Conservation (phyloP, 768 basidiomycete genomes). For the Calocybe indica region DNA sequence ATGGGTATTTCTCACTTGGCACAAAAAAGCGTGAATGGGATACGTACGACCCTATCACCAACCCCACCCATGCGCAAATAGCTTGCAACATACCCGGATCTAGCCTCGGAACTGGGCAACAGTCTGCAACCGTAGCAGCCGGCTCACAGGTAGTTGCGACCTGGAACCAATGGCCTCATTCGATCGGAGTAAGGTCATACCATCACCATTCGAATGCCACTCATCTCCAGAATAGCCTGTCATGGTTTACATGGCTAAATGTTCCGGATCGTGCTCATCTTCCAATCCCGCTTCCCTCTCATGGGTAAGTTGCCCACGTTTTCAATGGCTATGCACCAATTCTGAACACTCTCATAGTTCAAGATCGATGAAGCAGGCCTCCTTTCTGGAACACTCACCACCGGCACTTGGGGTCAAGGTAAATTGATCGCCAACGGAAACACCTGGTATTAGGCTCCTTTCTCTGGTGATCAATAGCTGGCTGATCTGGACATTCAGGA, state of each 20-base stretch:
- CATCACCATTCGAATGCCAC: neutral
- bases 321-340: neutral
- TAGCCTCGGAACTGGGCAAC: constrained; percentile 29
- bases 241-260: constrained; percentile 40
- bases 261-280: constrained; percentile 33
- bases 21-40: neutral
- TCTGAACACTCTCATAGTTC: constrained; percentile 22
- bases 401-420: constrained; percentile 37
- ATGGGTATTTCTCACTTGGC: neutral
- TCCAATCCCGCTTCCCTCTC: constrained; percentile 29
- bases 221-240: constrained; percentile 11
- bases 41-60: constrained; percentile 34
- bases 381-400: constrained; percentile 33
- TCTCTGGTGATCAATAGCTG: no score
- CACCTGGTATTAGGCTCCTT: constrained; percentile 27
- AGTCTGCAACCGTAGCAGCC: constrained; percentile 36
- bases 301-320: constrained; percentile 28
- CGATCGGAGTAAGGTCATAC: constrained; percentile 27
- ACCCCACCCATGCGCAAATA: constrained; percentile 30
- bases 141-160: constrained; percentile 36
- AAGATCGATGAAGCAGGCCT: constrained; percentile 43
- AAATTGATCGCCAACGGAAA: constrained; percentile 39
- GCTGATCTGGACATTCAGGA: constrained; percentile 5
- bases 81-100: constrained; percentile 41
- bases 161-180: constrained; percentile 44